phyloP scores from a whole-genome alignment of 345 rosid species.

The thale cress (Arabidopsis thaliana) region TAIR10.1 NC_003076.8:19837501-19838000 shows the following conservation, averaged over 20 bases:
- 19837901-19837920: slow-evolving; percentile 72
- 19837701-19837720: slow-evolving; percentile 74
- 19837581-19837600: too few species aligned
- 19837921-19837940: slow-evolving; percentile 63
- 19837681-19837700: slow-evolving; percentile 89
- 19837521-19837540: slow-evolving; percentile 90
- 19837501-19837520: slow-evolving; percentile 99
- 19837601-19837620: too few species aligned
- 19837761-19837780: slow-evolving; percentile 94
- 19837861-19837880: slow-evolving; percentile 67
- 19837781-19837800: slow-evolving; percentile 66
- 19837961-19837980: slow-evolving; percentile 92
- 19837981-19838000: slow-evolving; percentile 89
- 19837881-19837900: slow-evolving; percentile 98
- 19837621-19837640: too few species aligned
- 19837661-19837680: not conserved
- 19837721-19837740: slow-evolving; percentile 87
- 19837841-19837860: slow-evolving; percentile 93
- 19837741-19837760: slow-evolving; percentile 77
- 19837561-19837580: too few species aligned
- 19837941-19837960: slow-evolving; percentile 68
- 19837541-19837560: slow-evolving; percentile 58
- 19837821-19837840: slow-evolving; percentile 87
- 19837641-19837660: too few species aligned
- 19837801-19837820: slow-evolving; percentile 81